Base-by-base conservation (phyloP, 2,329 filamentous ascomycete species). In the Colletotrichum paranaense region DNA sequence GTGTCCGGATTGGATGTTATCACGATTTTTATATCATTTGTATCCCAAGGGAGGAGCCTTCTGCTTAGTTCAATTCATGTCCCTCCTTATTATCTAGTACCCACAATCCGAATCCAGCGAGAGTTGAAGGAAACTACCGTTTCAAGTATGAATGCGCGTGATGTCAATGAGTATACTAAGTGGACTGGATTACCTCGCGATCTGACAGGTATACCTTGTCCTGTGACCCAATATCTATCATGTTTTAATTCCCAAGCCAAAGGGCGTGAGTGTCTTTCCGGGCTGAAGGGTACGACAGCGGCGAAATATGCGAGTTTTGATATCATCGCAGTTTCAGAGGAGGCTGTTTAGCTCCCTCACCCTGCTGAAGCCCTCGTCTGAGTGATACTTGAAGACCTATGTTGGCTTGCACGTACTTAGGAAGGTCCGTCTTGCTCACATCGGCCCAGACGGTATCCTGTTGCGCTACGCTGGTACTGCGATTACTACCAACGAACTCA, bases 21-120 rank as follows among this genome's bases (percentile, higher is more conserved):
- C 67, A 65, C 32, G 60, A 65, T 65, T 49, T 49, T 72, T 62
- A 42, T 53, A 67, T 71, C 57, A 71, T 58, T 63, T 72, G 38
- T 74, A 67, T 42, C 56, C 42, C 57, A 52, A 67, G 68, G 60
- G 55, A 65, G 42, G 35, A 63, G 64, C 30, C 35, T 70, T 19
- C 30, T 58, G 67, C 67, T 35, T 62, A 52, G 38, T 62, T 53
- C 30, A 38, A 62, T 73, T 73, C 68, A 62, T 28, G 49, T 71
- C 38, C 26, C 24, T 72, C 62, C 53, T 63, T 73, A 38, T 68
- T 52, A 38, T 68, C 49, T 30, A 26, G 19, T 26, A 55, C 24
- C 30, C 62, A 49, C 42, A 56, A 62, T 60, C n/a, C 7, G 24
- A 53, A 67, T 42, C 35, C 57, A 67, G 49, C 57, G 58, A 72